Percentiles rank a stretch among this genome's conserved stretches.
These are phyloP conservation scores for Setomelanomma holmii DNA, from an alignment of 2,329 filamentous ascomycete genomes.

Conservation along the genomic window DNA sequence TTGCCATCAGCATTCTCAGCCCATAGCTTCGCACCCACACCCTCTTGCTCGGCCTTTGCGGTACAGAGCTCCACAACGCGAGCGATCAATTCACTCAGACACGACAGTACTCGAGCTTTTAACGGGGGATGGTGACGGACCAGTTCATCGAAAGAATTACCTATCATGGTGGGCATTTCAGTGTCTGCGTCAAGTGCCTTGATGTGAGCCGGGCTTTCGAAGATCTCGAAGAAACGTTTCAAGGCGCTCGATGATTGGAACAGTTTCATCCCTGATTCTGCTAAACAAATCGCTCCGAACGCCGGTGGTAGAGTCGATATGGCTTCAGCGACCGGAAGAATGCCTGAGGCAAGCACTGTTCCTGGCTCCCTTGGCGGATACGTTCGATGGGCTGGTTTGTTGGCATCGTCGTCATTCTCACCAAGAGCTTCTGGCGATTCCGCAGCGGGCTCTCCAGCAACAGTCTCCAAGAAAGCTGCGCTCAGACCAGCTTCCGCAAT, in stretches of 20 bases:
- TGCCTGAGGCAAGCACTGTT: conserved; percentile 66
- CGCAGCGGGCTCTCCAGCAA: conserved; percentile 60
- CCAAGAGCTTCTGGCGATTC: conserved; percentile 22
- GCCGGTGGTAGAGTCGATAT: conserved; percentile 86
- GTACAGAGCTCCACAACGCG: conserved; percentile 78
- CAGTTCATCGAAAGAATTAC: conserved; percentile 89
- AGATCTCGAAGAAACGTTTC: conserved; percentile 92
- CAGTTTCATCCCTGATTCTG: conserved; percentile 83
- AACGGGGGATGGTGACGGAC: conserved; percentile 90
- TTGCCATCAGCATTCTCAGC: conserved; percentile 65
- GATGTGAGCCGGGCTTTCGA: conserved; percentile 89
- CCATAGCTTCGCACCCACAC: conserved; percentile 82
- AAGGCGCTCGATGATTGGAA: conserved; percentile 84
- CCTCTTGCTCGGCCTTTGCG: conserved; percentile 70
- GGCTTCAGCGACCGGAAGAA: conserved; percentile 86
- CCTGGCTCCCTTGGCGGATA: conserved; percentile 33
- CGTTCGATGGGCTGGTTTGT: conserved; percentile 16
- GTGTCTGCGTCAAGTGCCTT: conserved; percentile 80
- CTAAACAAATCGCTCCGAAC: conserved; percentile 92
- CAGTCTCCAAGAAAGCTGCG: conserved; percentile 81
- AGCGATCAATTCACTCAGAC: conserved; percentile 88
- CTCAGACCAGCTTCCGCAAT: conserved; percentile 94
- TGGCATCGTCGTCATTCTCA: conserved; percentile 17
- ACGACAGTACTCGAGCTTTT: conserved; percentile 79
- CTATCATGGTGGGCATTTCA: conserved; percentile 75